Evolutionary conservation across 495 filamentous ascomycete species (phyloP), one percentile per base, ranked within the genome.

Genomic region (Penicillium pulvis): DNA sequence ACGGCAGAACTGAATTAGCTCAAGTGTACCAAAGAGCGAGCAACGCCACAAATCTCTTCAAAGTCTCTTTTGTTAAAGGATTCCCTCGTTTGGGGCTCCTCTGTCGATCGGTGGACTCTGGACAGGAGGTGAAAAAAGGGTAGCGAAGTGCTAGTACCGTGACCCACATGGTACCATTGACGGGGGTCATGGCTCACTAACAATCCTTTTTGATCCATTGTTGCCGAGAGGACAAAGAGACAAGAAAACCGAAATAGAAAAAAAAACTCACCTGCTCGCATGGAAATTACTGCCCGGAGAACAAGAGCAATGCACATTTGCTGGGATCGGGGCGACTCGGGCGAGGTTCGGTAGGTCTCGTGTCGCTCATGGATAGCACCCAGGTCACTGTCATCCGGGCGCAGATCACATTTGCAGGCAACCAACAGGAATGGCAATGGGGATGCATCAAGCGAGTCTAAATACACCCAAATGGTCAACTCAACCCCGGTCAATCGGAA

Each of bases 401-500:
- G 84, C 47, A 93, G 79, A 66, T 95, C 92, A 75, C 89, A 93
- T 79, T 95, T 96, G 62, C 87, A 91, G 51, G 90, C 87, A 35
- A 93, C 91, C 47, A 95, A 81, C 44, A 92, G 75, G 56, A 85
- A 86, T 8, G 92, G 91, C 23, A 94, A 72, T 20, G 79, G 76
- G 16, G 85, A 83, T 58, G 85, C 85, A 52, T 80, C 77, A 58
- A 94, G 79, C 10, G 83, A 85, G 72, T 87, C 92, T 96, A 55
- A 42, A 64, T 31, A 19, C 33, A 46, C 36, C 41, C 57, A 31
- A 43, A 47, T 41, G 39, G 39, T 41, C 39, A 41, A 41, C 39
- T 41, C 39, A 41, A 41, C 35, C 26, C 26, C 48, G 33, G 43
- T 23, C 54, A 56, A 51, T 41, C 54, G 24, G 44, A 42, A 58